A percentile compares a stretch with the other conserved stretches of the same genome.
Evolutionary conservation across 2,329 filamentous ascomycete species (phyloP).

Genomic region (Fusarium domesticum): DNA sequence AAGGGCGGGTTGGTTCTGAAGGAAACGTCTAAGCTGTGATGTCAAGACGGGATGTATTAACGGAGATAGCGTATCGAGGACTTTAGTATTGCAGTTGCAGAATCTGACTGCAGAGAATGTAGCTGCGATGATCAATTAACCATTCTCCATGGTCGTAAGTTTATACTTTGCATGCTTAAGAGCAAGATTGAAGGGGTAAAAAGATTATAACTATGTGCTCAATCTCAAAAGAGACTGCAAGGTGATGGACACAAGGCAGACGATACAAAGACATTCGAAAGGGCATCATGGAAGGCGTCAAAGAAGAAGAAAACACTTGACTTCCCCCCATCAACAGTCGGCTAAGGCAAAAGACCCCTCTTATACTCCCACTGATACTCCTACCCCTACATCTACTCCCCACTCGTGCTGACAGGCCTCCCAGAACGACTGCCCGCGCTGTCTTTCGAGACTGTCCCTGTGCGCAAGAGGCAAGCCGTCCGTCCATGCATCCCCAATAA

Average conservation of each 20-base stretch:
- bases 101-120: no score
- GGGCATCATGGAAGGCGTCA: no score
- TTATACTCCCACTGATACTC: slow-evolving; percentile 5
- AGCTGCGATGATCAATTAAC: no score
- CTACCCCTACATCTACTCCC: slow-evolving; percentile 10
- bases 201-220: no score
- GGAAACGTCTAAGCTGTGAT: slow-evolving; percentile 34
- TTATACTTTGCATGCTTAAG: no score
- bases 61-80: no score
- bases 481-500: slow-evolving; percentile 21
- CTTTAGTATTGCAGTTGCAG: no score
- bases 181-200: no score
- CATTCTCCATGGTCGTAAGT: no score
- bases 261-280: no score
- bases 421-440: not conserved
- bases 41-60: not conserved
- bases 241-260: no score
- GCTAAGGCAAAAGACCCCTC: slow-evolving; percentile 1
- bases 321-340: not conserved
- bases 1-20: slow-evolving; percentile 59
- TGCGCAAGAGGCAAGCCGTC: slow-evolving; percentile 1
- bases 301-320: not conserved
- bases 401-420: not conserved
- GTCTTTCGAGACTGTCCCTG: not conserved
- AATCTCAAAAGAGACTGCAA: no score